Evolutionary conservation across 2,329 filamentous ascomycete species (phyloP), one percentile per base, ranked within the genome.

Genomic region (Macroventuria anomochaeta): DNA sequence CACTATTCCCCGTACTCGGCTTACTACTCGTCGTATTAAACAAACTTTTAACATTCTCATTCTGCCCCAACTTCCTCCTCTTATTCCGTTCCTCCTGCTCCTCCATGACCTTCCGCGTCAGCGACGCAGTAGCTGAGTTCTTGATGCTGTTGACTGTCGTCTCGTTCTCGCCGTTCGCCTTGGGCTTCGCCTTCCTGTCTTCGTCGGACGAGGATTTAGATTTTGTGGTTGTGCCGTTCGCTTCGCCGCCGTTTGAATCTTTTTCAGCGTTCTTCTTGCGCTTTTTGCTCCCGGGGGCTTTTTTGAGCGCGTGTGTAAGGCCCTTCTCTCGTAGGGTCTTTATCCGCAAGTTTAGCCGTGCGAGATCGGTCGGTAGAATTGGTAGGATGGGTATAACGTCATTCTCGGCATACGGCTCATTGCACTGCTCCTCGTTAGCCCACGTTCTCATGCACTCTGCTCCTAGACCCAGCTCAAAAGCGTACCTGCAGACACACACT

Each of bases 1-100:
- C 71, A 53, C 73, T 80, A 61, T 79, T 80, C 18, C 71, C 75
- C 23, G 63, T 49, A 18, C 55, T 59, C 6, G 71, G 66, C 53
- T 71, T 73, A 15, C 57, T 68, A 36, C 75, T 72, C 17, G 70
- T 70, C 10, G 71, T 73, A 2, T 73, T 76, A 61, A 81, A 82
- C 38, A 82, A 57, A 47, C 76, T 80, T 53, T 75, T 76, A n/a
- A 81, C 70, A 43, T 79, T 81, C 12, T 79, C 74, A 57, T 79
- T 81, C 23, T 77, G 78, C 3, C 82, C 86, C 63, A 91, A 67
- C 69, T 90, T 96, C 56, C 90, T 81, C 62, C 88, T 80, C 77
- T 93, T 96, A 61, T 91, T 92, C 50, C 84, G 82, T 67, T 89
- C 86, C 43, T 93, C 89, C 72, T 97, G 91, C 67, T 97, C 93